Base-by-base conservation (phyloP, 1,284 basidiomycete species). In the Ceratobasidium sp. region DNA sequence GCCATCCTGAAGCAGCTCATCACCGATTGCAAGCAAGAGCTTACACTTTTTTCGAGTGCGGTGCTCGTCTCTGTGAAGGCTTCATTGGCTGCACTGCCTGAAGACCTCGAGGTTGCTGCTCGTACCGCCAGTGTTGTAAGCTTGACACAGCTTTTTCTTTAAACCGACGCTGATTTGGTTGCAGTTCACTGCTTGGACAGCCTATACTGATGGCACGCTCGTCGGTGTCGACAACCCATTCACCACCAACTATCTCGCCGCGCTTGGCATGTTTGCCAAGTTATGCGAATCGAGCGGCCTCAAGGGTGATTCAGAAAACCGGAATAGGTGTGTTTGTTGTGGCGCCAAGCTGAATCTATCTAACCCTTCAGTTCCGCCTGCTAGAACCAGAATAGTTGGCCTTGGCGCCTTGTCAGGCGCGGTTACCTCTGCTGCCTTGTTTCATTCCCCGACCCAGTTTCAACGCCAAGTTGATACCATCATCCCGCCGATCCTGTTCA, bases 171-270 rank as follows among this genome's bases (percentile, higher is more conserved):
- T 57, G 18, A 52, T 23, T 21, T 60, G 32, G 16, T 30, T 74
- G 30, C 78, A 94, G 90, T 96, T 98, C 78, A 92, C 91, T 14
- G 91, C 94, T 0, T 95, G 95, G 87, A 91, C 93, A n/a, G 96
- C 94, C 5, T 97, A 91, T 77, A 93, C 95, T 8, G 91, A 96
- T 76, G 93, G 94, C 0, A 87, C 89, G 69, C 82, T 91, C 45
- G 89, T 95, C 75, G 92, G 92, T 55, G 87, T 91, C 32, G 94
- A 96, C 78, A 86, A 87, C 76, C 80, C 79, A 39, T 82, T 93
- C 72, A 92, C 92, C 0, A 84, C 84, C 28, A 85, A 89, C 67
- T 97, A 97, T 80, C 81, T 93, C 55, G 83, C 84, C 2, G 86
- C 90, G 32, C 83, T 98, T 46, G 81, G 81, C 5, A 87, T 85